Evolutionary conservation across 1,139 yeast genomes (phyloP).

Genomic region (Suhomyces maxii): DNA sequence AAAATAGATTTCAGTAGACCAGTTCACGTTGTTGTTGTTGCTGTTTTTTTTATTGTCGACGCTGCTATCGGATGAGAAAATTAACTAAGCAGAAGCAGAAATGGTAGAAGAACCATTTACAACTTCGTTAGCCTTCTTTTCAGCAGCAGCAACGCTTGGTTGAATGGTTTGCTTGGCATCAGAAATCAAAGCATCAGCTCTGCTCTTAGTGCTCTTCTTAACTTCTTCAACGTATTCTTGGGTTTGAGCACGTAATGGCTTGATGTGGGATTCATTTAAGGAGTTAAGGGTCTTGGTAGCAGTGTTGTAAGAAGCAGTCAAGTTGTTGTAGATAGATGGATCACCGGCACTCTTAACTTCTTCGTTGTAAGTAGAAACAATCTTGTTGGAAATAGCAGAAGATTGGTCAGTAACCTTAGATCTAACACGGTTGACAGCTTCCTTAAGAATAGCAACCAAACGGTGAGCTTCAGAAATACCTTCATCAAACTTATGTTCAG

Average conservation of each 20-base stretch:
- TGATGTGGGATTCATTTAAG: slow-evolving; percentile 38
- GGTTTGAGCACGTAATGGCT: slow-evolving; percentile 44
- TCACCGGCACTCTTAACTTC: slow-evolving; percentile 24
- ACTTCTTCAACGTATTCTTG: slow-evolving; percentile 40
- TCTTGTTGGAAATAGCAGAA: slow-evolving; percentile 31
- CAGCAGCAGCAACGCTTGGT: slow-evolving; percentile 9
- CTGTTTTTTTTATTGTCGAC: no score
- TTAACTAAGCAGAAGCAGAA: slow-evolving; percentile 16
- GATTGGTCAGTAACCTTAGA: slow-evolving; percentile 29
- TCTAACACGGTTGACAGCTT: slow-evolving; percentile 29
- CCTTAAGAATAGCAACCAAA: slow-evolving; percentile 33
- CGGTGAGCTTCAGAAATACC: slow-evolving; percentile 25
- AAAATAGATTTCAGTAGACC: background rate
- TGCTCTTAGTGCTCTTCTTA: slow-evolving; percentile 28
- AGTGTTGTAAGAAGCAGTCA: slow-evolving; percentile 39
- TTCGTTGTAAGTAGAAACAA: slow-evolving; percentile 37
- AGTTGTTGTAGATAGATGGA: slow-evolving; percentile 26
- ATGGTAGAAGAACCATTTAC: slow-evolving; percentile 18
- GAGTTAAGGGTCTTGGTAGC: slow-evolving; percentile 35
- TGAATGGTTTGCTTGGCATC: slow-evolving; percentile 29
- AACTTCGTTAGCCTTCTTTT: slow-evolving; percentile 14
- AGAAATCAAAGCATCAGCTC: slow-evolving; percentile 36
- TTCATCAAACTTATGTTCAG: slow-evolving; percentile 25
- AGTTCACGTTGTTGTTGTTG: background rate
- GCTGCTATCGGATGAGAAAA: no score